Percentiles rank a stretch among this genome's conserved stretches.
phyloP scores from a whole-genome alignment of 2,329 filamentous ascomycete genomes.

The Paecilomyces niveus region DNA sequence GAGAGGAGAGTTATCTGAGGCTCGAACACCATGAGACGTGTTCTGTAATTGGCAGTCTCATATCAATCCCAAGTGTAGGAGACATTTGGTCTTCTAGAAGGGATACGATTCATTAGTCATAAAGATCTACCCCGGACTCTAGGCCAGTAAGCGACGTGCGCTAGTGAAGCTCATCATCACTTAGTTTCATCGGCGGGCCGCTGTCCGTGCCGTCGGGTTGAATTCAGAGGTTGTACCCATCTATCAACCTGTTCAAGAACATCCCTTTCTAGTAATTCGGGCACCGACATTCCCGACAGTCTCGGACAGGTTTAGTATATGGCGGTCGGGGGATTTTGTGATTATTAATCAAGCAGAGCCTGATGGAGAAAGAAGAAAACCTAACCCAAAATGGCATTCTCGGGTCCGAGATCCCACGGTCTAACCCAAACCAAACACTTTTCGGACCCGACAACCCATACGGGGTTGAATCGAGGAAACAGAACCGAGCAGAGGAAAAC shows the following conservation, averaged over 20 bases:
- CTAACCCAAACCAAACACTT: not conserved
- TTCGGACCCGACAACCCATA: not conserved
- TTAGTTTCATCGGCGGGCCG: not conserved
- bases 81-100: not conserved
- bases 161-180: not conserved
- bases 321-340: not conserved
- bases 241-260: too few relatives aligned
- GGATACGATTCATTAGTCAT: not conserved
- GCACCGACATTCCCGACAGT: not conserved
- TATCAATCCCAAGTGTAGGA: not conserved
- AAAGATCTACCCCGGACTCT: too few relatives aligned
- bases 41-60: too few relatives aligned
- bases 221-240: too few relatives aligned
- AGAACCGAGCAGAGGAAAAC: not conserved
- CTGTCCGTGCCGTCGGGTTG: too few relatives aligned
- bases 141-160: not conserved
- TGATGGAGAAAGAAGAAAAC: not conserved
- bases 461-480: not conserved
- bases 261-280: not conserved
- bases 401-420: not conserved
- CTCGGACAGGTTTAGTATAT: not conserved
- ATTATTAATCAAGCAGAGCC: not conserved
- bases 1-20: too few relatives aligned
- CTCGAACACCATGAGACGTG: too few relatives aligned
- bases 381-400: not conserved